Base-by-base conservation (phyloP, 1,284 basidiomycete species). In the Irpex sp. region DNA sequence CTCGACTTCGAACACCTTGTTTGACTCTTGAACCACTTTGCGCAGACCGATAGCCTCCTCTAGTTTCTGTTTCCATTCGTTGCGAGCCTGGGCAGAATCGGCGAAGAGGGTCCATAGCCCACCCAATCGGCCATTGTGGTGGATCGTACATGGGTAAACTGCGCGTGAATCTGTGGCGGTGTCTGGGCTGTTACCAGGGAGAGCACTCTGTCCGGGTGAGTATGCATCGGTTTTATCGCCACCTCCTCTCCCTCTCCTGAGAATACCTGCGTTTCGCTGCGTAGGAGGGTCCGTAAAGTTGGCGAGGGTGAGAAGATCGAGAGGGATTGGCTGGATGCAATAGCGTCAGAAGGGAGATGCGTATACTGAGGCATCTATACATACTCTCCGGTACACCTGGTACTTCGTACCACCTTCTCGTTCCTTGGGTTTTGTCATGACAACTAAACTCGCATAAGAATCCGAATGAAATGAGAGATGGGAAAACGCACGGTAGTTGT, bases 1-100 rank as follows among this genome's bases (percentile, higher is more conserved):
- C 70, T 93, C 92, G 67, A 94, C 84, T 75, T 95, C 94, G 69
- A 97, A 95, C 36, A 94, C 94, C 78, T 94, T 95, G 76, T 94
- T 95, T 36, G 89, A 90, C 68, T 97, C 95, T 70, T 96, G 92
- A 47, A 97, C 92, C 36, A 92, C 90, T 69, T 86, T 86, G 39
- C 95, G 86, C 65, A 97, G 73, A 4, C 90, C 92, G 60, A 94
- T 85, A 6, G 95, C 95, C 74, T 97, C 93, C 64, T 94, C 88
- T 9, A 98, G 77, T 76, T 94, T 95, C 69, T 87, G 81, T 71
- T 92, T 90, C 97, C 97, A 99, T 64, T 95, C 93, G 13, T 79
- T 73, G 1, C 96, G 86, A 2, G 83, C 82, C n/a, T 85, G 82
- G 6, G 84, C 79, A 0, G 89, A 86, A 64, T 98, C 94, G 0